phyloP scores from a whole-genome alignment of 108 stramenopile genomes.

The Cyclotella kingstonii region DNA sequence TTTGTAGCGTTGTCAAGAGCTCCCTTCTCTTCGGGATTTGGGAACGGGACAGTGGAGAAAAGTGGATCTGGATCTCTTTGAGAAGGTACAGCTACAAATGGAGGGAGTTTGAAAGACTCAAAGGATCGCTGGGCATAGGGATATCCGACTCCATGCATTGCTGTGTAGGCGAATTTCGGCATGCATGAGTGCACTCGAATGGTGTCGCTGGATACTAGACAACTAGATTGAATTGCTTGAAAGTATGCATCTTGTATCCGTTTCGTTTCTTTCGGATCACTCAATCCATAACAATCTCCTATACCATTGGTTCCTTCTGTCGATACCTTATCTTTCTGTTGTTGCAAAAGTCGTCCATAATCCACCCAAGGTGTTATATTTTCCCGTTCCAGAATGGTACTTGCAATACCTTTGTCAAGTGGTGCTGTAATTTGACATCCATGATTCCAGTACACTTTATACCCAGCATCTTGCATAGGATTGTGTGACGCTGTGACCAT shows the following conservation, averaged over 20 bases:
- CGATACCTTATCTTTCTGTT: conserved; percentile 7
- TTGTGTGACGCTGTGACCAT: conserved; percentile 99
- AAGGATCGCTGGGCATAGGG: conserved; percentile 69
- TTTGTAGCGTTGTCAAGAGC: conserved; percentile 87
- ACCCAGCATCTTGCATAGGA: conserved; percentile 94
- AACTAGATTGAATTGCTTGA: conserved; percentile 53
- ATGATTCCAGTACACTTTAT: conserved; percentile 96
- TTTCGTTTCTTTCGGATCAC: conserved; percentile 40
- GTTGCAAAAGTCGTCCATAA: conserved; percentile 51
- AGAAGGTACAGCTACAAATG: conserved; percentile 66
- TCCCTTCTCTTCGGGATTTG: conserved; percentile 97
- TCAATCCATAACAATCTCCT: conserved; percentile 55
- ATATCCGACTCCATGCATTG: conserved; percentile 96
- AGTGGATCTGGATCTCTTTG: conserved; percentile 88
- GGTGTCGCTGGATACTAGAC: conserved; percentile 50
- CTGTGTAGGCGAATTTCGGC: conserved; percentile 86
- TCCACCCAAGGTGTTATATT: conserved; percentile 89
- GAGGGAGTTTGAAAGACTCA: conserved; percentile 71
- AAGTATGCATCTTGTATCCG: conserved; percentile 63
- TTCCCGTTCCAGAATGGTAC: conserved; percentile 54
- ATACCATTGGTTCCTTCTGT: conserved; percentile 8
- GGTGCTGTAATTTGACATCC: conserved; percentile 95
- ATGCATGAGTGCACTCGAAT: not conserved
- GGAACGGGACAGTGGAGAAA: conserved; percentile 95
- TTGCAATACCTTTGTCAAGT: conserved; percentile 86